phyloP scores from a whole-genome alignment of 2,329 filamentous ascomycete species.

The Alternaria rosae region DNA sequence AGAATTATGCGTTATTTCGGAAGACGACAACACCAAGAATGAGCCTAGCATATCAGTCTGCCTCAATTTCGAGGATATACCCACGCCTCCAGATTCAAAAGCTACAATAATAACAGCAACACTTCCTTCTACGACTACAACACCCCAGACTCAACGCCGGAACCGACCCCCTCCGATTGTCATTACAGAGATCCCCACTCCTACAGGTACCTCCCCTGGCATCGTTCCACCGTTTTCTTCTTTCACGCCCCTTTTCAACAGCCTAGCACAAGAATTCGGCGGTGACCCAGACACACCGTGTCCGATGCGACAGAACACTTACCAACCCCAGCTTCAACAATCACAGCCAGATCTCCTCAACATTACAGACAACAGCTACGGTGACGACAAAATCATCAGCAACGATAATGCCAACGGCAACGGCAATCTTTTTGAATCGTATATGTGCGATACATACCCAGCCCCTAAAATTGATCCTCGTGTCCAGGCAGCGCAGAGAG shows the following conservation, averaged over 20 bases:
- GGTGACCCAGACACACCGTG: neutral
- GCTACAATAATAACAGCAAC: neutral
- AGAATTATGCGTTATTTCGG: neutral
- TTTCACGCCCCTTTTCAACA: slow-evolving; percentile 1
- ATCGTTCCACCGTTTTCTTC: neutral
- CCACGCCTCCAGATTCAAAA: neutral
- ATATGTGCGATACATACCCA: neutral
- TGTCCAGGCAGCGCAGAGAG: slow-evolving; percentile 5
- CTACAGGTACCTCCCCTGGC: neutral
- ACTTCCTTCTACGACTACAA: neutral
- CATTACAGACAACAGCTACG: neutral
- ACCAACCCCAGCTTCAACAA: neutral
- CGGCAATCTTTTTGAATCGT: neutral
- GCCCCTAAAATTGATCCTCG: neutral
- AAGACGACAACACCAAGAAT: neutral
- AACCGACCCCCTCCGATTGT: slow-evolving; percentile 1
- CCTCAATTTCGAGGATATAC: neutral
- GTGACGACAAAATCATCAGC: neutral
- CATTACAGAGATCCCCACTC: neutral
- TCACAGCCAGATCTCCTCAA: neutral
- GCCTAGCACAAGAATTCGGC: neutral
- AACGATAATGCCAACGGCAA: neutral
- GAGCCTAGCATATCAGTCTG: neutral
- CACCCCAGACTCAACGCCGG: neutral
- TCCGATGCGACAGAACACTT: neutral